These are phyloP conservation scores for Zarea fungicola DNA, from an alignment of 2,329 filamentous ascomycete genomes.

Conservation along the genomic window DNA sequence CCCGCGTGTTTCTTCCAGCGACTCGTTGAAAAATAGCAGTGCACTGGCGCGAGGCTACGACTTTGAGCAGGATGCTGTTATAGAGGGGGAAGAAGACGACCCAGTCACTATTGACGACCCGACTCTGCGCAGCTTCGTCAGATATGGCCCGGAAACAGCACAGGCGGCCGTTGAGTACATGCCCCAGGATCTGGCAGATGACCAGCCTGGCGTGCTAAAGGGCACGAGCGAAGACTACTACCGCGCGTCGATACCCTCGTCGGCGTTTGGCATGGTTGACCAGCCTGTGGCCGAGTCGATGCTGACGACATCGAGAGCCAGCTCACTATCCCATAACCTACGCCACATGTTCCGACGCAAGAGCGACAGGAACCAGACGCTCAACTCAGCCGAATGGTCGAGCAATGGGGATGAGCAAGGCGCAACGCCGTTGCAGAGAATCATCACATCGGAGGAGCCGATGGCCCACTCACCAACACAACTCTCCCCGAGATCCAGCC, in stretches of 20 bases:
- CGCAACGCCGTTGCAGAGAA: constrained; percentile 12
- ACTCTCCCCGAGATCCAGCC: constrained; percentile 17
- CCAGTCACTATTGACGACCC: not conserved
- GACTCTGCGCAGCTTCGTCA: constrained; percentile 12
- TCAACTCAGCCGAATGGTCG: constrained; percentile 19
- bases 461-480: constrained; percentile 28
- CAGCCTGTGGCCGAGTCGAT: constrained; percentile 21
- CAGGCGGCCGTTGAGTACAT: constrained; percentile 13
- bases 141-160: constrained; percentile 6
- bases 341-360: constrained; percentile 32
- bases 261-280: constrained; percentile 35
- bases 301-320: constrained; percentile 27
- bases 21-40: constrained; percentile 29
- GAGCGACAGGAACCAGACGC: constrained; percentile 26
- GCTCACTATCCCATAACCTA: constrained; percentile 32
- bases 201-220: constrained; percentile 27
- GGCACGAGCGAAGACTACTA: constrained; percentile 38
- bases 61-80: constrained; percentile 5
- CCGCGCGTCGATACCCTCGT: constrained; percentile 35
- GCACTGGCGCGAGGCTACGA: constrained; percentile 24
- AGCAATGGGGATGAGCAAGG: constrained; percentile 7
- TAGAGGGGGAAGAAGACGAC: not conserved
- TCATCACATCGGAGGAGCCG: constrained; percentile 15
- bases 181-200: constrained; percentile 21
- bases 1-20: constrained; percentile 31